These are phyloP conservation scores for Zea luxurians DNA, from an alignment of 176 grass and related monocot species.

Conservation along the genomic window DNA sequence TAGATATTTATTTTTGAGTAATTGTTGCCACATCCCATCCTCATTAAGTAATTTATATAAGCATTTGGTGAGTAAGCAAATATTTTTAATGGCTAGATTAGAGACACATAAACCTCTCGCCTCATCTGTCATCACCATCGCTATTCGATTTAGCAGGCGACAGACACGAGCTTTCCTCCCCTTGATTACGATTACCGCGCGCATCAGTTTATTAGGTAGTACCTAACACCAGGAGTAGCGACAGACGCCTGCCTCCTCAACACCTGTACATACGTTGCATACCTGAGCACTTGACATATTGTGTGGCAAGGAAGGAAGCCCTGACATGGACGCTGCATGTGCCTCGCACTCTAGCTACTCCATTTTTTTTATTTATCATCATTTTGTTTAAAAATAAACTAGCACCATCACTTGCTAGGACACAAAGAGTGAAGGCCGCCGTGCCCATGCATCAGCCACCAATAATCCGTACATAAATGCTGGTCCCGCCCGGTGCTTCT, in stretches of 20 bases:
- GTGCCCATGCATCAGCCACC: background rate
- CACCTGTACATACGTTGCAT: slow-evolving; percentile 4
- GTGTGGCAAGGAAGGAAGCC: background rate
- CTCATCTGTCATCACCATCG: background rate
- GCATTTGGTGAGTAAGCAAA: no score
- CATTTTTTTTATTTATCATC: no score
- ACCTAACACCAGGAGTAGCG: slow-evolving; percentile 5
- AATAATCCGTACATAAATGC: slow-evolving; percentile 12
- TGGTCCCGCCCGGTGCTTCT: background rate
- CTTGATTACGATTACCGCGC: background rate
- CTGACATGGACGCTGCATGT: background rate
- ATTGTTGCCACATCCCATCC: no score
- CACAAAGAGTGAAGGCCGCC: background rate
- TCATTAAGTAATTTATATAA: no score
- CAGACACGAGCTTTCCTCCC: background rate
- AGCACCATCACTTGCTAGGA: background rate
- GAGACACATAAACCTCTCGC: background rate
- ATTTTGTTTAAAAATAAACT: no score
- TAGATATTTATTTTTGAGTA: no score
- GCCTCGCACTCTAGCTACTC: background rate
- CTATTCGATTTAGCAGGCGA: background rate
- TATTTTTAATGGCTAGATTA: no score
- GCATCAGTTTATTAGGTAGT: background rate
- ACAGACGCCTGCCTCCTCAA: no score
- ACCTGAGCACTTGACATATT: background rate